Evolutionary conservation across 2,329 filamentous ascomycete genomes (phyloP).

Genomic region (Cordyceps cateniannulata): DNA sequence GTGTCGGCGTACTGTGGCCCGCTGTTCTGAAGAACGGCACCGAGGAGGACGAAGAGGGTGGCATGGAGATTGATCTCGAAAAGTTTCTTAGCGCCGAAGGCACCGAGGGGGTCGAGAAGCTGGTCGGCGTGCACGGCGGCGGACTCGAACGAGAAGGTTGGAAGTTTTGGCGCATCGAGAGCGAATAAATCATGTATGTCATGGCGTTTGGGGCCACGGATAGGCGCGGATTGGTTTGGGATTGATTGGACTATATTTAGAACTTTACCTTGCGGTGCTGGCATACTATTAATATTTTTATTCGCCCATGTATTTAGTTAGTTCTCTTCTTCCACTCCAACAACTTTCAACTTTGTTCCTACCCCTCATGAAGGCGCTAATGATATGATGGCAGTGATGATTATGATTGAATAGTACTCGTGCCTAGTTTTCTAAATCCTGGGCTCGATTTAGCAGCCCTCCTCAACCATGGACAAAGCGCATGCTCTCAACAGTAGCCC

Average conservation of each 20-base stretch:
- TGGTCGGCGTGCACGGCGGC: slow-evolving; percentile 73
- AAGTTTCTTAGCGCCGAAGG: slow-evolving; percentile 75
- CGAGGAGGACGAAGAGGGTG: slow-evolving; percentile 70
- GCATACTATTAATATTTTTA: neutral
- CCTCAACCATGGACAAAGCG: too few relatives aligned
- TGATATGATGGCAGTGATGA: too few relatives aligned
- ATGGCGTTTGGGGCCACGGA: neutral
- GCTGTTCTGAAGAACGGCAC: slow-evolving; percentile 81
- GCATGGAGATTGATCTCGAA: slow-evolving; percentile 89
- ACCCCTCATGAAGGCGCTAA: too few relatives aligned
- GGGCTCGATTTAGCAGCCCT: too few relatives aligned
- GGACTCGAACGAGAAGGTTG: slow-evolving; percentile 68
- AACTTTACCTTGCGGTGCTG: slow-evolving; percentile 7
- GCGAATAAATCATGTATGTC: slow-evolving; percentile 20
- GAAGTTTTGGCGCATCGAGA: slow-evolving; percentile 76
- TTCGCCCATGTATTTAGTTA: neutral
- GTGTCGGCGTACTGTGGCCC: slow-evolving; percentile 89
- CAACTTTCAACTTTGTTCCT: neutral
- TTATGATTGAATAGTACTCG: too few relatives aligned
- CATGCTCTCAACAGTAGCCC: neutral
- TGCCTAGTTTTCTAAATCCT: too few relatives aligned
- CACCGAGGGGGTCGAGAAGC: slow-evolving; percentile 74
- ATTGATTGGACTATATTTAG: neutral
- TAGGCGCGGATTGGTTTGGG: neutral
- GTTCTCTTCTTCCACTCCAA: neutral